Conservation (phyloP, 2,329 filamentous ascomycete genomes). For the Ascochyta rabiei region DNA sequence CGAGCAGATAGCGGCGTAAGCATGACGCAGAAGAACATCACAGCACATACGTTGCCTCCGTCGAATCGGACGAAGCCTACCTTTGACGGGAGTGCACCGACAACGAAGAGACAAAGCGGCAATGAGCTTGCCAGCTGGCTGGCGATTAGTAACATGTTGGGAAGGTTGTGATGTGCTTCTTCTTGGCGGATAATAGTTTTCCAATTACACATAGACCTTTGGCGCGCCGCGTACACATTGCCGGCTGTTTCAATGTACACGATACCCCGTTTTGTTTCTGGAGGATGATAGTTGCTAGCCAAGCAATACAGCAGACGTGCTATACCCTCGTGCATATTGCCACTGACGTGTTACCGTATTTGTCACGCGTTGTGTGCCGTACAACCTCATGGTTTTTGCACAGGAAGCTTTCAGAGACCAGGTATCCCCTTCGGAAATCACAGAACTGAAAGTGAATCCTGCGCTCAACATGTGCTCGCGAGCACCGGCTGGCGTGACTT, state of each 20-base stretch:
- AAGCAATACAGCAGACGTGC: background rate
- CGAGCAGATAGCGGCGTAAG: conserved; percentile 7
- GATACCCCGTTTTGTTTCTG: background rate
- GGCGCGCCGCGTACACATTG: background rate
- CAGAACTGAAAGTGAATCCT: no score
- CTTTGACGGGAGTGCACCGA: background rate
- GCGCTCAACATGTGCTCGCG: no score
- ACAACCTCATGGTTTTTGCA: no score
- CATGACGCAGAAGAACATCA: background rate
- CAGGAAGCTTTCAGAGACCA: no score
- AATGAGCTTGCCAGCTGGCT: conserved; percentile 13
- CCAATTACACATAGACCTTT: background rate
- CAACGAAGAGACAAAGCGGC: conserved; percentile 4
- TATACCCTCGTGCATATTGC: background rate
- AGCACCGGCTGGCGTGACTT: no score
- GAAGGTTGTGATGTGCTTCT: background rate
- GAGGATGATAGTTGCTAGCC: background rate
- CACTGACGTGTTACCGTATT: no score
- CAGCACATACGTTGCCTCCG: background rate
- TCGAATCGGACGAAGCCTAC: background rate
- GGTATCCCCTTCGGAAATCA: no score
- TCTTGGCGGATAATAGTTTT: background rate
- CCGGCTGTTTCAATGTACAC: background rate
- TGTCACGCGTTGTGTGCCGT: no score
- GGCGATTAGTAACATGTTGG: conserved; percentile 11